These are phyloP conservation scores for Pisolithus marmoratus DNA, from an alignment of 768 basidiomycete genomes.

Conservation along the genomic window DNA sequence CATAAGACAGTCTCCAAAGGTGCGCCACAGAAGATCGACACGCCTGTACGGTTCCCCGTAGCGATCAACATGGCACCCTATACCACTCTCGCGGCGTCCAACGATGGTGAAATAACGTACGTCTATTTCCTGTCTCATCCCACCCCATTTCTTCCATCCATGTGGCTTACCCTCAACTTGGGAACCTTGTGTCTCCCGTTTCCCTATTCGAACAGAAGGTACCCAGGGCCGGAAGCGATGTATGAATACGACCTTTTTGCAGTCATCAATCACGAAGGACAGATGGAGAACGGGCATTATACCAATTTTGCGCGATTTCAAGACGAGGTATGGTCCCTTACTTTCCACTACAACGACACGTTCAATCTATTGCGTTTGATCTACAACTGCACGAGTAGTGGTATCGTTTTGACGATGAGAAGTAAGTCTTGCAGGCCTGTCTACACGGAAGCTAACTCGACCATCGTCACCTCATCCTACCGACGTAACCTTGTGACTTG, in stretches of 20 bases:
- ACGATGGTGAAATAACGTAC: constrained; percentile 32
- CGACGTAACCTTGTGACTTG: too few relatives aligned
- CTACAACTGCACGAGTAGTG: constrained; percentile 44
- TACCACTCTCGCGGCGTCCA: constrained; percentile 60
- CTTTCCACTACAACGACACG: background rate
- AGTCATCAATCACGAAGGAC: constrained; percentile 92
- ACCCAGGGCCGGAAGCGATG: constrained; percentile 56
- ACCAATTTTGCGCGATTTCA: constrained; percentile 80
- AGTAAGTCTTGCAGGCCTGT: constrained; percentile 41
- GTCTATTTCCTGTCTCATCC: background rate
- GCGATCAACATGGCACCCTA: constrained; percentile 85
- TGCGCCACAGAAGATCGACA: constrained; percentile 79
- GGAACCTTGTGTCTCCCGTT: too few relatives aligned
- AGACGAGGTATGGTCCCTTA: constrained; percentile 61
- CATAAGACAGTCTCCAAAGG: constrained; percentile 72
- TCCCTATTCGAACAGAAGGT: constrained; percentile 19
- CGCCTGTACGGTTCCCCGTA: constrained; percentile 75
- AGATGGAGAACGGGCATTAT: constrained; percentile 93
- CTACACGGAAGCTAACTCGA: too few relatives aligned
- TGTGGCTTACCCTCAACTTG: too few relatives aligned
- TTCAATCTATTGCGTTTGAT: background rate
- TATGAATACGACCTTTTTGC: constrained; percentile 91
- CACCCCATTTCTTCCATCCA: too few relatives aligned
- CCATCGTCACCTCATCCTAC: too few relatives aligned
- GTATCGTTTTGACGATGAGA: constrained; percentile 94